Evolutionary conservation across 2,329 filamentous ascomycete genomes (phyloP).

Genomic region (Fusarium beomiforme): DNA sequence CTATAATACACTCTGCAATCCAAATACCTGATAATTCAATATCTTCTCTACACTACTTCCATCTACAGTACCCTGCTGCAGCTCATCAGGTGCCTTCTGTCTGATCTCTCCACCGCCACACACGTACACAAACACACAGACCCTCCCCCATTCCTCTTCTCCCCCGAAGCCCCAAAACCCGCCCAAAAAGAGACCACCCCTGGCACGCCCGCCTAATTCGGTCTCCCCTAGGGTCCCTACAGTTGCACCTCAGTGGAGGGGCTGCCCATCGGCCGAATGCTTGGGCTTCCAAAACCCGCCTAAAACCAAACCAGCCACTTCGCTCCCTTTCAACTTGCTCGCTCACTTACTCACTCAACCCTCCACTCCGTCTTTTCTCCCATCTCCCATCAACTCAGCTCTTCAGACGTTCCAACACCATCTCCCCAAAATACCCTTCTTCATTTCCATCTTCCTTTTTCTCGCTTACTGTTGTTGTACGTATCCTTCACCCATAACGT

Average conservation of each 20-base stretch:
- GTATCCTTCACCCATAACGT: slow-evolving; percentile 11
- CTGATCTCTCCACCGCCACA: slow-evolving; percentile 35
- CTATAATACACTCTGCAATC: not conserved
- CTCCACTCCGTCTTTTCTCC: slow-evolving; percentile 33
- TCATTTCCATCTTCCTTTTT: slow-evolving; percentile 30
- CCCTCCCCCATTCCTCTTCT: slow-evolving; percentile 23
- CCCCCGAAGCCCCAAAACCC: slow-evolving; percentile 15
- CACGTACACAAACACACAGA: slow-evolving; percentile 33
- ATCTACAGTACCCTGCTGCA: slow-evolving; percentile 17
- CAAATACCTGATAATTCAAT: not conserved
- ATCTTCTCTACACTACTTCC: not conserved
- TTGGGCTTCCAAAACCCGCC: slow-evolving; percentile 38
- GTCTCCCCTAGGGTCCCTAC: slow-evolving; percentile 25
- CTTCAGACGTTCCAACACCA: slow-evolving; percentile 30
- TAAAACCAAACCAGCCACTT: slow-evolving; percentile 41
- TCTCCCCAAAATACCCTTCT: slow-evolving; percentile 21
- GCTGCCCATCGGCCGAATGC: slow-evolving; percentile 24
- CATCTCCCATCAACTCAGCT: slow-evolving; percentile 32
- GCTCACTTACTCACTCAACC: slow-evolving; percentile 17
- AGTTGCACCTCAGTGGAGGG: not conserved
- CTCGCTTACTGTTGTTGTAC: slow-evolving; percentile 23
- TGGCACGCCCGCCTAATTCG: slow-evolving; percentile 35
- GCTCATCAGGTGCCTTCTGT: slow-evolving; percentile 17
- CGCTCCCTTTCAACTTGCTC: slow-evolving; percentile 9
- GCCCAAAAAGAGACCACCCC: slow-evolving; percentile 21